Evolutionary conservation across 2,329 filamentous ascomycete genomes (phyloP), one percentile per base, ranked within the genome.

Genomic region (Aspergillus awamori): DNA sequence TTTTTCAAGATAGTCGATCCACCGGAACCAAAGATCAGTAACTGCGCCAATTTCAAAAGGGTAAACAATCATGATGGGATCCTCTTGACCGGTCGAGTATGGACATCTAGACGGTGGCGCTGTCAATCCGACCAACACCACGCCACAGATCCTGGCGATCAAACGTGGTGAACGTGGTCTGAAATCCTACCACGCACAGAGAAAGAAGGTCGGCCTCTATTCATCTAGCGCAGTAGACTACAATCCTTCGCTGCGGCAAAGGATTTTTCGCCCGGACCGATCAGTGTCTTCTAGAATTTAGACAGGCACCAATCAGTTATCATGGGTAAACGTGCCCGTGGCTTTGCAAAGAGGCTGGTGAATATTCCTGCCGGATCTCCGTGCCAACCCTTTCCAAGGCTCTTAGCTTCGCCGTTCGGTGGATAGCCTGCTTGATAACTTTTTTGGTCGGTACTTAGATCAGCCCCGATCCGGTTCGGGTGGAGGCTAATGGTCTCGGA

Each of bases 121-220:
- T 47, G 43, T 36, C 47, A 51, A 51, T 51, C 39, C 39, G 36
- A 4, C 53, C 30, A 56, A 33, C 41, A 33, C 39, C 41, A 36
- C 43, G 53, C 53, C 53, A 56, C 39, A 26, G 53, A 47, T 56
- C 53, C 39, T 56, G 53, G 30, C n/a, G 53, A 56, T 56, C 53
- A 56, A 56, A 56, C 53, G 53, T 56, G 39, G 53, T 56, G 53
- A 45, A 56, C 53, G 53, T 47, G 53, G 41, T 26, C 26, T 22
- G n/a, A 15, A 55, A 45, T 43, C 22, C 39, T 45, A n/a, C 7
- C n/a, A 17, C 8, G 28, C 33, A 36, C 33, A 36, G 33, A 36
- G 33, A 36, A 36, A 6, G 33, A 6, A 36, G 30, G 5, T 13
- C 33, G 33, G 33, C 11, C 30, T 36, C 33, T 13, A 2, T 5